phyloP scores from a whole-genome alignment of 257 asterid species.

The Parsonsia alboflavescens region DNA sequence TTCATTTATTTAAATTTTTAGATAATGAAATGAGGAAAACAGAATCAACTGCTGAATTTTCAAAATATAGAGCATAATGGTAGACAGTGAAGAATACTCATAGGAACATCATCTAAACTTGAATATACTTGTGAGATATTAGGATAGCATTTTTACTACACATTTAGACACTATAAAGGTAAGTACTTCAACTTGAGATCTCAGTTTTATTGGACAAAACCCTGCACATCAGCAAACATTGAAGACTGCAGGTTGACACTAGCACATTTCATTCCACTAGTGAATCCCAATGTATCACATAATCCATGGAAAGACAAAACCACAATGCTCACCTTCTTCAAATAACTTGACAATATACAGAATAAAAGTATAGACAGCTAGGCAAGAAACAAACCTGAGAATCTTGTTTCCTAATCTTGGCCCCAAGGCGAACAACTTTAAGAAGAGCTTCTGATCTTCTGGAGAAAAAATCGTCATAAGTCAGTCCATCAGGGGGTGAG shows the following conservation, averaged over 20 bases:
- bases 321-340: neutral
- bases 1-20: too few relatives aligned
- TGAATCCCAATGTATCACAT: neutral
- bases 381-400: slow-evolving; percentile 35
- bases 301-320: neutral
- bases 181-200: too few relatives aligned
- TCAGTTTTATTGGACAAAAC: too few relatives aligned
- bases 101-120: neutral
- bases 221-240: neutral
- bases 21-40: neutral
- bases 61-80: neutral
- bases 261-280: neutral
- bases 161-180: too few relatives aligned
- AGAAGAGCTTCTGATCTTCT: slow-evolving; percentile 85
- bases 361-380: slow-evolving; percentile 4
- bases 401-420: slow-evolving; percentile 58
- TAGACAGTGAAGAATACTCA: neutral
- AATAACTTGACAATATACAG: slow-evolving; percentile 6
- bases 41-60: neutral
- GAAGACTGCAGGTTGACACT: neutral
- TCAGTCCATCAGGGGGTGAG: slow-evolving; percentile 95
- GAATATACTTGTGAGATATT: neutral
- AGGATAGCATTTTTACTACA: neutral
- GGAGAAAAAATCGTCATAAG: slow-evolving; percentile 71
- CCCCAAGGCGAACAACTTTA: slow-evolving; percentile 72